A percentile compares a stretch with the other conserved stretches of the same genome.
Evolutionary conservation across 306 rosid species (phyloP).

Genomic region (Cicer yamashitae): DNA sequence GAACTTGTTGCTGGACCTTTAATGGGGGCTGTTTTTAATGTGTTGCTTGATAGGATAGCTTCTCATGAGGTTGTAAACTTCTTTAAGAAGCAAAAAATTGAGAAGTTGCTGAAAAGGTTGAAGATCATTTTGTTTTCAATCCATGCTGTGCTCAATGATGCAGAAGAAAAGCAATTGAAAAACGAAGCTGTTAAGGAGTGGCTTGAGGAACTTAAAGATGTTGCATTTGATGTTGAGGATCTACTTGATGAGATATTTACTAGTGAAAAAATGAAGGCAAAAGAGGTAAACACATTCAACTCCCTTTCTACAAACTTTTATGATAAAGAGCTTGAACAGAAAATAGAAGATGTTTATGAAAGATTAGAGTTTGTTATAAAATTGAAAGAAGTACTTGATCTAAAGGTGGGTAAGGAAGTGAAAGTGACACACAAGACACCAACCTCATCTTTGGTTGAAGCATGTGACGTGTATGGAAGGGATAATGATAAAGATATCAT

Average conservation of each 20-base stretch:
- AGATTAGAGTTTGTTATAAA: constrained; percentile 46
- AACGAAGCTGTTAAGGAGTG: constrained; percentile 53
- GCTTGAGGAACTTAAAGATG: constrained; percentile 55
- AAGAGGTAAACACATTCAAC: constrained; percentile 18
- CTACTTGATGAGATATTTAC: constrained; percentile 51
- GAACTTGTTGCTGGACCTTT: constrained; percentile 58
- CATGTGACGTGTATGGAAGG: constrained; percentile 54
- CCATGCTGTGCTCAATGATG: constrained; percentile 51
- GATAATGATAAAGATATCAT: constrained; percentile 46
- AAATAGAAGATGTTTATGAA: constrained; percentile 41
- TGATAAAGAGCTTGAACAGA: constrained; percentile 35
- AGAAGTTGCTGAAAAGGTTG: constrained; percentile 48
- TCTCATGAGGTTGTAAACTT: constrained; percentile 46
- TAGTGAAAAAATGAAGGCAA: constrained; percentile 9
- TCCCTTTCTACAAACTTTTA: not conserved
- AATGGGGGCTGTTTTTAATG: constrained; percentile 49
- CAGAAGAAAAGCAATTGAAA: constrained; percentile 55
- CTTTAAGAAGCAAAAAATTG: constrained; percentile 39
- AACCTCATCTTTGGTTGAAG: constrained; percentile 41
- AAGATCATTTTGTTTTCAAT: constrained; percentile 48
- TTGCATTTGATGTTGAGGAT: constrained; percentile 50
- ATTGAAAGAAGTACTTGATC: constrained; percentile 45
- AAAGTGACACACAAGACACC: constrained; percentile 37
- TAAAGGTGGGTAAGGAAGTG: constrained; percentile 24
- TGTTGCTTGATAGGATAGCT: constrained; percentile 46